phyloP scores from a whole-genome alignment of 1,284 basidiomycete species.

The Ustilago trichophora region DNA sequence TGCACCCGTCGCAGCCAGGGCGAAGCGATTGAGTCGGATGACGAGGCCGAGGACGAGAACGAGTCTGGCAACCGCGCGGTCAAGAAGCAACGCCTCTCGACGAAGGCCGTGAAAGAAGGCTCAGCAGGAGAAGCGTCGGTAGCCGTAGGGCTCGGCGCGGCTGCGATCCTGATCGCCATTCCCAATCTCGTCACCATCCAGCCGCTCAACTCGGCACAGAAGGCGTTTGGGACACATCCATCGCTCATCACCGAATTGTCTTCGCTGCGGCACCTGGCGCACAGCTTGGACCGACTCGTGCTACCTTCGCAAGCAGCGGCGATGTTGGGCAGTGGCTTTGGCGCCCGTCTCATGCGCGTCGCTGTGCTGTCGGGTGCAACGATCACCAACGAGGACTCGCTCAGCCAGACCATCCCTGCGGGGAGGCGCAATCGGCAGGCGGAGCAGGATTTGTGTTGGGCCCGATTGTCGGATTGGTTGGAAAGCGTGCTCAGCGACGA shows the following conservation, averaged over 20 bases:
- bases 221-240: conserved; percentile 32
- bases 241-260: conserved; percentile 48
- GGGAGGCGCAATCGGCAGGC: conserved; percentile 18
- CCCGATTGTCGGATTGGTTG: conserved; percentile 44
- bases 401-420: conserved; percentile 32
- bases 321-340: conserved; percentile 37
- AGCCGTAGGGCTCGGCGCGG: neutral
- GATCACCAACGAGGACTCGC: conserved; percentile 43
- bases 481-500: conserved; percentile 47
- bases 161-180: conserved; percentile 21
- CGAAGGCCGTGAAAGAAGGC: conserved; percentile 14
- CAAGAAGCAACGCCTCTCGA: conserved; percentile 25
- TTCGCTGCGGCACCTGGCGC: conserved; percentile 45
- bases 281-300: conserved; percentile 40
- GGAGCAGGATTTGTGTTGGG: conserved; percentile 45
- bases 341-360: conserved; percentile 40
- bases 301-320: conserved; percentile 50
- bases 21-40: conserved; percentile 29
- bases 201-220: conserved; percentile 34
- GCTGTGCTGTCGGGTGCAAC: conserved; percentile 42
- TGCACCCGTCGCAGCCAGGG: conserved; percentile 21
- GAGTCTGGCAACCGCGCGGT: conserved; percentile 3
- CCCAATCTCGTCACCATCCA: conserved; percentile 47
- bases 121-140: conserved; percentile 7
- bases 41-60: conserved; percentile 14